Evolutionary conservation across 805 yeast species (phyloP).

Genomic region (Huiozyma naganishii): DNA sequence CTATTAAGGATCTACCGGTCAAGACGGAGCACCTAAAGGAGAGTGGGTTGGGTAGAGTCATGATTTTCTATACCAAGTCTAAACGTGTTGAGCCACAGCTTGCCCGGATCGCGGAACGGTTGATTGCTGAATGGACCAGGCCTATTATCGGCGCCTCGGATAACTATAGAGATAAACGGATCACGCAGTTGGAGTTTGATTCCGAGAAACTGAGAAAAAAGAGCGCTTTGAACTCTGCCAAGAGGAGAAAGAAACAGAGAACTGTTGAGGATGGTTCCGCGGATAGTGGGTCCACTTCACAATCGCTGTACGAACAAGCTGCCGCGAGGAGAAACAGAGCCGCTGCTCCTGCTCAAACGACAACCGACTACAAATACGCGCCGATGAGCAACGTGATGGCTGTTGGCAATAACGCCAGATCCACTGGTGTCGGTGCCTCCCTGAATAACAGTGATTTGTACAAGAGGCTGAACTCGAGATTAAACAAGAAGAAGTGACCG

Average conservation of each 20-base stretch:
- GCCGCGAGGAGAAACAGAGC: constrained; percentile 91
- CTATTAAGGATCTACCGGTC: constrained; percentile 72
- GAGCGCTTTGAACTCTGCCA: constrained; percentile 25
- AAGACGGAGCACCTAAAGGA: constrained; percentile 93
- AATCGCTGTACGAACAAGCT: constrained; percentile 72
- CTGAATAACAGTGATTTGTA: constrained; percentile 65
- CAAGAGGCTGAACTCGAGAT: constrained; percentile 52
- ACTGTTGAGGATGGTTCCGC: constrained; percentile 4
- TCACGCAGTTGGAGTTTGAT: constrained; percentile 60
- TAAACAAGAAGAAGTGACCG: constrained; percentile 21
- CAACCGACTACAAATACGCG: constrained; percentile 82
- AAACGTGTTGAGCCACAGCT: constrained; percentile 79
- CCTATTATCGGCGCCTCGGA: constrained; percentile 95
- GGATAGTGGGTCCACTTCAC: constrained; percentile 28
- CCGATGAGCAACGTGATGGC: constrained; percentile 57
- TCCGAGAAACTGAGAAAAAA: constrained; percentile 37
- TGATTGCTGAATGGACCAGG: constrained; percentile 96
- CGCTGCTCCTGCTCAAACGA: constrained; percentile 86
- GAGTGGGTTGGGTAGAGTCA: constrained; percentile 85
- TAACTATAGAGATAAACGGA: constrained; percentile 79
- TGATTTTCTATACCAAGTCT: constrained; percentile 85
- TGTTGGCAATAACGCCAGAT: constrained; percentile 29
- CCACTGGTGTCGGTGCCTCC: constrained; percentile 41
- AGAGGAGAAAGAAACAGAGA: constrained; percentile 20
- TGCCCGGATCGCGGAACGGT: constrained; percentile 79